Base-by-base conservation (phyloP, 768 basidiomycete genomes). In the Fomitopsis serialis region DNA sequence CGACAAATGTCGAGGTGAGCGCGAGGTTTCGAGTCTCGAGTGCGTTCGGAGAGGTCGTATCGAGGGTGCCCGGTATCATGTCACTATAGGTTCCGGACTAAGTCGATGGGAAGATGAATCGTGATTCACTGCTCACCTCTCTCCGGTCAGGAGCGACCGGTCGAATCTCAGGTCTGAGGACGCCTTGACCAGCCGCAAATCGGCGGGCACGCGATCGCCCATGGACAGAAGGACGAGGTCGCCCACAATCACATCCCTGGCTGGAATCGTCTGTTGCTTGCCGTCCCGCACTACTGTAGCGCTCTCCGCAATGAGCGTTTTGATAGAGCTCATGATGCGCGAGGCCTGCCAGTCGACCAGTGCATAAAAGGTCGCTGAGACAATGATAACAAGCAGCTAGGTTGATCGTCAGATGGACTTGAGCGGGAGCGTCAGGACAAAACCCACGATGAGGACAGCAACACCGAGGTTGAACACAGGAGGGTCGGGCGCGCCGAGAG, bases 131-230 rank as follows among this genome's bases (percentile, higher is more conserved):
- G 68, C 55, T 55, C 69, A 67, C 57, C 78, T 78, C 66, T 83
- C 81, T 15, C 81, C 82, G 4, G 85, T 87, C n/a, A 87, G 72
- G 36, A 86, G 75, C 29, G 81, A 78, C 27, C 83, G 72, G 58
- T 87, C 85, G 45, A 85, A 79, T 52, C 75, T 74, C 36, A 85
- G 66, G 61, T 87, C 85, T 2, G 75, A 79, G 22, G 48, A 85
- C 74, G 74, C 75, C 3, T 81, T 72, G 34, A 87, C 74, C n/a
- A 89, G 70, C 48, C 81, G 77, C 15, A 89, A 54, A 60, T 89
- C 87, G 3, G 87, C 86, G 0, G 87, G 87, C 2, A 88, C 77
- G 15, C 85, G 81, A 61, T 82, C 80, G 23, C 87, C 87, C 52
- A 87, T 77, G 23, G 69, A 69, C 61, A 89, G 77, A 1, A 74